phyloP scores from a whole-genome alignment of 2,329 filamentous ascomycete genomes.

The Penicillium italicum region DNA sequence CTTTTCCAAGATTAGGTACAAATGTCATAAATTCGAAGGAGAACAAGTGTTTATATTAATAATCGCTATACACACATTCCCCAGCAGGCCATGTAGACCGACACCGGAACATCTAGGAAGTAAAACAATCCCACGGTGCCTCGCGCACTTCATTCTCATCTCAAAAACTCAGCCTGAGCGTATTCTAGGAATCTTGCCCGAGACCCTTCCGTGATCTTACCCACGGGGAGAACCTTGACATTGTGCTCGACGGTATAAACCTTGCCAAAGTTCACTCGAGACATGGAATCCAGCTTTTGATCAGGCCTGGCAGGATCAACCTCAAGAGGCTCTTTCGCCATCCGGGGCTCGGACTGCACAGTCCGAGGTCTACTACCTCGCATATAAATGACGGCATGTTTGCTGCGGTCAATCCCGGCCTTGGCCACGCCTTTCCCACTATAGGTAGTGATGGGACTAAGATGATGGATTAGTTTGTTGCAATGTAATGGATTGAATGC shows the following conservation, averaged over 20 bases:
- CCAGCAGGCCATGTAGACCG: not conserved
- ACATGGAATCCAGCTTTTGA: slow-evolving; percentile 31
- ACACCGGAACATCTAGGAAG: not conserved
- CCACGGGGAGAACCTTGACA: slow-evolving; percentile 41
- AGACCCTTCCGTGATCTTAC: slow-evolving; percentile 30
- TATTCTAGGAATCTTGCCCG: slow-evolving; percentile 21
- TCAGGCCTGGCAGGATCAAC: slow-evolving; percentile 24
- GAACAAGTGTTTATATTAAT: not conserved
- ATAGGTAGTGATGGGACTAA: slow-evolving; percentile 44
- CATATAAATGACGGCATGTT: slow-evolving; percentile 42
- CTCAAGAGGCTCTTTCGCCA: slow-evolving; percentile 39
- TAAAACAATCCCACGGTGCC: not conserved
- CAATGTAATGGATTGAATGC: not conserved
- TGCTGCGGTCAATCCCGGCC: slow-evolving; percentile 30
- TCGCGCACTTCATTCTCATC: not conserved
- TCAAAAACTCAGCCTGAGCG: not conserved
- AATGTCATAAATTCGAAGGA: not conserved
- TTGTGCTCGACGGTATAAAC: slow-evolving; percentile 44
- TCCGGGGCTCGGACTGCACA: slow-evolving; percentile 25
- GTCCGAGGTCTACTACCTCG: slow-evolving; percentile 8
- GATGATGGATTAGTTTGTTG: not conserved
- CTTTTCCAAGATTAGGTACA: not conserved
- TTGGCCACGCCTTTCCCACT: slow-evolving; percentile 36
- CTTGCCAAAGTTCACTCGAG: slow-evolving; percentile 43
- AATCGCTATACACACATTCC: too few species aligned